Conservation (phyloP, 1,139 yeast genomes). For the Hansenula sp. region DNA sequence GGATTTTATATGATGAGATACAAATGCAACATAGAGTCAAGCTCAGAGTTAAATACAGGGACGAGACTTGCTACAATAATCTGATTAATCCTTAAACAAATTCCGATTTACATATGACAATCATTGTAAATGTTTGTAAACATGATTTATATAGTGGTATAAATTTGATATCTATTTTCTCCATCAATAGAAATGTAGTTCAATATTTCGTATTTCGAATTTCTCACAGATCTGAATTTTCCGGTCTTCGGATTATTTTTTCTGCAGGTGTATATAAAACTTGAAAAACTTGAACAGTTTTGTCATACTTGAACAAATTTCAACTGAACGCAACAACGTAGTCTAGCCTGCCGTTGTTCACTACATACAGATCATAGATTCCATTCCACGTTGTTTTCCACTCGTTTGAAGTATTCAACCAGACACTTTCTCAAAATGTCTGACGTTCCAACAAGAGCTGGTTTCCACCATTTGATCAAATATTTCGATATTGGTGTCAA, state of each 20-base stretch:
- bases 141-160: constrained; percentile 14
- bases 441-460: not conserved
- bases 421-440: not conserved
- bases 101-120: not conserved
- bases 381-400: not conserved
- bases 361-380: too few relatives aligned
- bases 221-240: too few relatives aligned
- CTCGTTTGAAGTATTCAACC: not conserved
- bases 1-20: constrained; percentile 60
- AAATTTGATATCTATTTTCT: constrained; percentile 4
- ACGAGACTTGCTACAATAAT: constrained; percentile 42
- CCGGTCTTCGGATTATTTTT: too few relatives aligned
- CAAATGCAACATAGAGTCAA: constrained; percentile 89
- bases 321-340: too few relatives aligned
- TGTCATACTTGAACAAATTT: too few relatives aligned
- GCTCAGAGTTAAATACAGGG: constrained; percentile 65
- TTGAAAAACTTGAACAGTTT: too few relatives aligned
- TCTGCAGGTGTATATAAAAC: too few relatives aligned
- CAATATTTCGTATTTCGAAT: too few relatives aligned
- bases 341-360: too few relatives aligned
- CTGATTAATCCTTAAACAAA: constrained; percentile 10
- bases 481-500: constrained; percentile 63
- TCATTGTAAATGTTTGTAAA: not conserved
- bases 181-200: too few relatives aligned
- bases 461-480: constrained; percentile 3